These are phyloP conservation scores for Musa schizocarpa DNA, from an alignment of 176 grass and related monocot genomes.

Conservation along the genomic window DNA sequence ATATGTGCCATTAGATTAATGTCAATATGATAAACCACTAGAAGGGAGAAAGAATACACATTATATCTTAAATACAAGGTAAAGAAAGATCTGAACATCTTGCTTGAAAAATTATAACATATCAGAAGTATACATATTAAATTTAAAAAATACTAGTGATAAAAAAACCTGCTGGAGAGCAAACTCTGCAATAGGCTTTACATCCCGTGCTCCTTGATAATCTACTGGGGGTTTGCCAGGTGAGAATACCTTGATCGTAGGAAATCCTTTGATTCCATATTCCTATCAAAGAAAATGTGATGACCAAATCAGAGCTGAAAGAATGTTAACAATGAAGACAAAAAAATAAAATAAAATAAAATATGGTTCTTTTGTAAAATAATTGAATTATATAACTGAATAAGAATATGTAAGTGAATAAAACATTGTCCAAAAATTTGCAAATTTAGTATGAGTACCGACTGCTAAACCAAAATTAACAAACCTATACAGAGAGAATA, in stretches of 20 bases:
- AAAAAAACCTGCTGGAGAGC: slow-evolving; percentile 72
- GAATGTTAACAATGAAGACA: background rate
- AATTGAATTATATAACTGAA: too few relatives aligned
- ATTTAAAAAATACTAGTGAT: slow-evolving; percentile 4
- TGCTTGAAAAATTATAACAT: background rate
- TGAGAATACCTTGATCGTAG: slow-evolving; percentile 87
- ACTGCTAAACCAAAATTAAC: too few relatives aligned
- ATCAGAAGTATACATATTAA: slow-evolving; percentile 12
- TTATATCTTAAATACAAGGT: background rate
- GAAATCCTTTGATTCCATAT: slow-evolving; percentile 89
- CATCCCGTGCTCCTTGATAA: slow-evolving; percentile 93
- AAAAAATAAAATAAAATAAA: background rate
- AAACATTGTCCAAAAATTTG: too few relatives aligned
- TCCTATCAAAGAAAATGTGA: slow-evolving; percentile 39
- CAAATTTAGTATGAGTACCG: too few relatives aligned
- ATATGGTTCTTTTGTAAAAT: background rate
- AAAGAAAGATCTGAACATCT: background rate
- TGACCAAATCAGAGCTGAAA: background rate
- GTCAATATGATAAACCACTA: background rate
- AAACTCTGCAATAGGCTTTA: slow-evolving; percentile 89
- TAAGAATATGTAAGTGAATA: too few relatives aligned
- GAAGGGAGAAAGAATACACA: too few relatives aligned
- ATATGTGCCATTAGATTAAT: background rate
- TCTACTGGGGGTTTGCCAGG: slow-evolving; percentile 92
- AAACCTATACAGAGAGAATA: too few relatives aligned